These are phyloP conservation scores for Calonectria montana DNA, from an alignment of 2,329 filamentous ascomycete species.

Conservation along the genomic window DNA sequence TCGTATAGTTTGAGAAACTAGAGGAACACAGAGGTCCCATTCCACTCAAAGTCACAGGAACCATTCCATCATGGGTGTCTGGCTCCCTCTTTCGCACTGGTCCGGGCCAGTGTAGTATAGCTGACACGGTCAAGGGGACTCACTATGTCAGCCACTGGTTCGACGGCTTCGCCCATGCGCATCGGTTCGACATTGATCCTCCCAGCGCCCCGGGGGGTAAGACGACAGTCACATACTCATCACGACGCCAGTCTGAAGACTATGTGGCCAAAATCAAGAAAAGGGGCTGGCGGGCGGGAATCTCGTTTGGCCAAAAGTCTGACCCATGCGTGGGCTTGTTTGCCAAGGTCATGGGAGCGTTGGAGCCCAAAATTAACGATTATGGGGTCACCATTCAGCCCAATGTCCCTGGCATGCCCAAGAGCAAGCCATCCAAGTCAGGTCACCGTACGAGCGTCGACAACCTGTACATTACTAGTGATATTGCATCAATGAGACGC, in stretches of 20 bases:
- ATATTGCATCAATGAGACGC: constrained; percentile 67
- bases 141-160: constrained; percentile 82
- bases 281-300: constrained; percentile 65
- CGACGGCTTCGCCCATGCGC: constrained; percentile 78
- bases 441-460: constrained; percentile 54
- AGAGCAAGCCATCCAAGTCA: constrained; percentile 18
- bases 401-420: constrained; percentile 69
- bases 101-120: constrained; percentile 72
- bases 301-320: constrained; percentile 76
- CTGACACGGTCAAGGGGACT: constrained; percentile 67
- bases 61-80: constrained; percentile 77
- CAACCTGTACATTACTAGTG: constrained; percentile 67
- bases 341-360: constrained; percentile 75
- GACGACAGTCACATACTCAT: constrained; percentile 73
- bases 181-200: constrained; percentile 76
- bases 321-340: constrained; percentile 83
- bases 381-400: constrained; percentile 76
- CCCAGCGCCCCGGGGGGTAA: constrained; percentile 43
- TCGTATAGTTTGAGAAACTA: constrained; percentile 71
- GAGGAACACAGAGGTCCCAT: constrained; percentile 75
- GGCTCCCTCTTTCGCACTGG: constrained; percentile 81
- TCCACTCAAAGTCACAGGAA: constrained; percentile 70
- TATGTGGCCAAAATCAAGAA: constrained; percentile 70
- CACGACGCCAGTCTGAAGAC: constrained; percentile 73
- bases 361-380: constrained; percentile 54